Conservation (phyloP, 2,329 filamentous ascomycete genomes). For the Cladosporium sp. region DNA sequence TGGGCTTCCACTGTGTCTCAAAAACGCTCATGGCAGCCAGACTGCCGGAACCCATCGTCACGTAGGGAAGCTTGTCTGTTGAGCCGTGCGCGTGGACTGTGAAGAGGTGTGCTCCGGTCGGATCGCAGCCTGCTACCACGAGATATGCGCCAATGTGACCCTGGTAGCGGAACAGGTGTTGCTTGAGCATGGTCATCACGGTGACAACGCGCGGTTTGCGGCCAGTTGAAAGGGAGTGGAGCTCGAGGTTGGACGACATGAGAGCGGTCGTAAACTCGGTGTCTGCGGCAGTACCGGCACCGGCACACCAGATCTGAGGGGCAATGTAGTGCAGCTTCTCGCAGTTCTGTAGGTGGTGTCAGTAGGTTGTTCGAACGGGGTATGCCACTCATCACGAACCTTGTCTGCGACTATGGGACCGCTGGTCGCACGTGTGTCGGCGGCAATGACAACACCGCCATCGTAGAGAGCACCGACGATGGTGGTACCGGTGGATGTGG, state of each 20-base stretch:
- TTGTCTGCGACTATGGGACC: conserved; percentile 99
- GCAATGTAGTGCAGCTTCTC: conserved; percentile 99
- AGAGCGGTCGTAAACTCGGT: conserved; percentile 98
- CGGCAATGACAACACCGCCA: conserved; percentile 95
- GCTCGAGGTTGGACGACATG: conserved; percentile 97
- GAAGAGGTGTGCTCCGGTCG: conserved; percentile 90
- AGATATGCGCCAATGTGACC: conserved; percentile 97
- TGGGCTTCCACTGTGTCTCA: conserved; percentile 86
- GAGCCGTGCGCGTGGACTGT: conserved; percentile 97
- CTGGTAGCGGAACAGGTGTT: conserved; percentile 98
- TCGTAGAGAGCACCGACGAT: conserved; percentile 97
- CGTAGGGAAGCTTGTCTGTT: conserved; percentile 97
- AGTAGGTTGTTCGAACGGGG: not conserved
- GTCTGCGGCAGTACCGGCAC: conserved; percentile 93
- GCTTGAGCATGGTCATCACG: conserved; percentile 99
- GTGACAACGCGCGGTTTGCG: conserved; percentile 96
- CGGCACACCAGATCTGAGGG: conserved; percentile 98
- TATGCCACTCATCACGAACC: conserved; percentile 37
- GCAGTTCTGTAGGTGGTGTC: conserved; percentile 61
- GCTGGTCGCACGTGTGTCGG: conserved; percentile 94
- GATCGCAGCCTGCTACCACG: conserved; percentile 92
- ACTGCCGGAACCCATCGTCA: conserved; percentile 96
- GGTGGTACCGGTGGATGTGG: conserved; percentile 96
- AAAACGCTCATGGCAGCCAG: conserved; percentile 97
- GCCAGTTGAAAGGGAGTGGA: conserved; percentile 92